Evolutionary conservation across 2,329 filamentous ascomycete species (phyloP).

Genomic region (Diaporthe sp.): DNA sequence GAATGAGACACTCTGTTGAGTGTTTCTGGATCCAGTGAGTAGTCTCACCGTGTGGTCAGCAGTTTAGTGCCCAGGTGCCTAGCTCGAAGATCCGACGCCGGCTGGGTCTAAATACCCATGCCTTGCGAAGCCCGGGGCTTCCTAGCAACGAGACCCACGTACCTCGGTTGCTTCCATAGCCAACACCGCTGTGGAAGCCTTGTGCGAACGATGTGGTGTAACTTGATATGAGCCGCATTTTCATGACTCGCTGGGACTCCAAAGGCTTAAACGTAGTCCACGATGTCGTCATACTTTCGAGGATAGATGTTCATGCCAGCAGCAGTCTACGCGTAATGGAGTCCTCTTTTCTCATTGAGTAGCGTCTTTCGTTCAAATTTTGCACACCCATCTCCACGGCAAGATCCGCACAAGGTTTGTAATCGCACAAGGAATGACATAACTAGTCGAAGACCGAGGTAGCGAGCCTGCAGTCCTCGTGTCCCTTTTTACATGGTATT

Average conservation of each 20-base stretch:
- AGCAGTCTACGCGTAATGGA: conserved; percentile 16
- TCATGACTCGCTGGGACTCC: background rate
- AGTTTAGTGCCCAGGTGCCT: background rate
- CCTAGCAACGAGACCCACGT: background rate
- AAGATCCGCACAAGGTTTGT: conserved; percentile 4
- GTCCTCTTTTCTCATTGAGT: background rate
- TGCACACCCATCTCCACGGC: background rate
- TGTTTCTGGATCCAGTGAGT: background rate
- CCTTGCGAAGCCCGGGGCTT: background rate
- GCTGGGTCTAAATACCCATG: background rate
- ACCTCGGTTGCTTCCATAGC: background rate
- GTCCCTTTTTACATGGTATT: background rate
- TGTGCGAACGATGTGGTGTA: background rate
- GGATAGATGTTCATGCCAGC: background rate
- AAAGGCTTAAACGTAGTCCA: background rate
- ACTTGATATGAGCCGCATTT: background rate
- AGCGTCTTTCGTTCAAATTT: background rate
- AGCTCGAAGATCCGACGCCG: background rate
- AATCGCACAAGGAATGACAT: background rate
- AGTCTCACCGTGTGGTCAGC: background rate
- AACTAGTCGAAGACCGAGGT: background rate
- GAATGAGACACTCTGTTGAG: background rate
- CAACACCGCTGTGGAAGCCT: background rate
- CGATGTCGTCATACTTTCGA: conserved; percentile 2
- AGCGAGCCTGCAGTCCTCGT: background rate